These are phyloP conservation scores for Suillus clintonianus DNA, from an alignment of 768 basidiomycete genomes.

Conservation along the genomic window DNA sequence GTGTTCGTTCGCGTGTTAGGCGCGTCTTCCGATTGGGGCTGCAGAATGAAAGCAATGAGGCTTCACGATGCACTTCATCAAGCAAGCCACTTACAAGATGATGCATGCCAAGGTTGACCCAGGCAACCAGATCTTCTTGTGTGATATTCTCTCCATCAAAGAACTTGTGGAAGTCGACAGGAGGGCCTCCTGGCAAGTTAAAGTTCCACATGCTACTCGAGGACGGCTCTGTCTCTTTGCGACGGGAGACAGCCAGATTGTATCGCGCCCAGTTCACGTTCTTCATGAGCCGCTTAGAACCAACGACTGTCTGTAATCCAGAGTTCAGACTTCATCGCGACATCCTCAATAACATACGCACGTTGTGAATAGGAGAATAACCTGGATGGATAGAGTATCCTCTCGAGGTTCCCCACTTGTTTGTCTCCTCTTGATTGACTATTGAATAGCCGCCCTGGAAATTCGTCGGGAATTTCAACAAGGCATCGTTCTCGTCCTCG, in stretches of 20 bases:
- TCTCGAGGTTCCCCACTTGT: constrained; percentile 57
- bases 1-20: constrained; percentile 61
- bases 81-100: constrained; percentile 45
- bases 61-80: background rate
- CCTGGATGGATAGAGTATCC: constrained; percentile 68
- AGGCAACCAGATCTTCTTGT: constrained; percentile 66
- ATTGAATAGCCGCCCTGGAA: constrained; percentile 59
- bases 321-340: background rate
- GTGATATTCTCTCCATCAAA: constrained; percentile 65
- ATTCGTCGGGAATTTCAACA: constrained; percentile 54
- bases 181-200: constrained; percentile 56
- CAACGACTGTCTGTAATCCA: constrained; percentile 48
- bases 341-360: constrained; percentile 19
- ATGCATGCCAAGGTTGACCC: constrained; percentile 69
- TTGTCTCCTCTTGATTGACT: constrained; percentile 53
- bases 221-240: constrained; percentile 63
- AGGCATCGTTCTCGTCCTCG: constrained; percentile 50
- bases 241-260: constrained; percentile 55
- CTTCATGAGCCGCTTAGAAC: constrained; percentile 58
- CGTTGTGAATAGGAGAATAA: constrained; percentile 52
- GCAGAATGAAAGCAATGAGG: background rate
- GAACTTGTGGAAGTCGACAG: constrained; percentile 61
- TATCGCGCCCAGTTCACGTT: constrained; percentile 71
- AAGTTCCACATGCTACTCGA: constrained; percentile 65
- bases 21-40: constrained; percentile 66